A percentile compares a stretch with the other conserved stretches of the same genome.
phyloP scores from a whole-genome alignment of 1,284 basidiomycete species.

The Apiotrichum sp. region DNA sequence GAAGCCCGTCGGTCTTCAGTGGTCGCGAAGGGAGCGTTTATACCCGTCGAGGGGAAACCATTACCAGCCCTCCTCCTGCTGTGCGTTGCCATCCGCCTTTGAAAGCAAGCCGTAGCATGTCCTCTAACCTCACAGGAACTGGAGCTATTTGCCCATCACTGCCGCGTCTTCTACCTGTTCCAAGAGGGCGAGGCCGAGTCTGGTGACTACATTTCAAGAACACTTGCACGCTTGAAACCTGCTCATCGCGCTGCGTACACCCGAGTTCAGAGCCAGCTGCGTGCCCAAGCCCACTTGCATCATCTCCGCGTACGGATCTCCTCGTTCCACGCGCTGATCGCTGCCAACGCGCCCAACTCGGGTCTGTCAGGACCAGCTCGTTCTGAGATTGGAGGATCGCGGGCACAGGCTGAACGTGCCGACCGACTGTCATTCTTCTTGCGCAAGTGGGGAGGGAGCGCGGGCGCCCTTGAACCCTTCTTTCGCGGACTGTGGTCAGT shows the following conservation, averaged over 20 bases:
- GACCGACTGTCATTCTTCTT: constrained; percentile 29
- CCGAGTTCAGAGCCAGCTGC: constrained; percentile 34
- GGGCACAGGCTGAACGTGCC: constrained; percentile 29
- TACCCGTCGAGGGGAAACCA: constrained; percentile 18
- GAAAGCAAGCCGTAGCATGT: neutral
- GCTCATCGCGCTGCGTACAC: constrained; percentile 40
- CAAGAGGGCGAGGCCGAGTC: constrained; percentile 23
- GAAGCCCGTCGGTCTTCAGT: constrained; percentile 11
- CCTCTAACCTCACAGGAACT: constrained; percentile 24
- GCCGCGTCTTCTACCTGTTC: constrained; percentile 34
- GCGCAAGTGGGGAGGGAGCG: constrained; percentile 31
- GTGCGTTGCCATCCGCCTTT: constrained; percentile 11
- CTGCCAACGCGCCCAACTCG: constrained; percentile 28
- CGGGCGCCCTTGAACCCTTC: constrained; percentile 40
- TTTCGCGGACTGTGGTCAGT: constrained; percentile 37
- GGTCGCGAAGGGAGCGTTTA: constrained; percentile 30
- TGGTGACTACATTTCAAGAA: constrained; percentile 30
- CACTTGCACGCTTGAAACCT: constrained; percentile 31
- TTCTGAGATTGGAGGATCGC: constrained; percentile 16
- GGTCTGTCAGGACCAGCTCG: constrained; percentile 30
- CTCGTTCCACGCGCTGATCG: constrained; percentile 40
- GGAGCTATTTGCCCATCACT: constrained; percentile 37
- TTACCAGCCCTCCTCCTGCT: constrained; percentile 23
- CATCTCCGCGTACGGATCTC: constrained; percentile 37
- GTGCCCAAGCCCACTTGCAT: constrained; percentile 40